Conservation (phyloP, 2,329 filamentous ascomycete species). For the Hypoxylon sp. region DNA sequence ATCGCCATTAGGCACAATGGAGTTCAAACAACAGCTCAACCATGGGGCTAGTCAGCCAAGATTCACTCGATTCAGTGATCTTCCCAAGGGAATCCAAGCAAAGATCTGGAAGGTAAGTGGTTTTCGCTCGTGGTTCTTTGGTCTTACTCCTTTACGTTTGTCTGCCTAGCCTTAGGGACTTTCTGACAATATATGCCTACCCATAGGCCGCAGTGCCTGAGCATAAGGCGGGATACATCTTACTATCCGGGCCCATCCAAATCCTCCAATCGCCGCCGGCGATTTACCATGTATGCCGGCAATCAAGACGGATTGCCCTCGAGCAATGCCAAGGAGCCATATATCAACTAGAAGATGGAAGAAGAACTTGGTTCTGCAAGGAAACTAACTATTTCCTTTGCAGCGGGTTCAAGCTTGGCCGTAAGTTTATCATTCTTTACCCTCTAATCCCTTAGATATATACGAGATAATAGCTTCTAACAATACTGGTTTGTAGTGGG, state of each 20-base stretch:
- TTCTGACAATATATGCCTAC: not conserved
- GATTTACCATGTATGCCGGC: constrained; percentile 5
- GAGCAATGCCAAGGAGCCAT: not conserved
- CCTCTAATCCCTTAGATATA: not conserved
- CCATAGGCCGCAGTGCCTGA: constrained; percentile 6
- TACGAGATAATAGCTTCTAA: constrained; percentile 10
- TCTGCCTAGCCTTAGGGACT: not conserved
- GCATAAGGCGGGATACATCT: not conserved
- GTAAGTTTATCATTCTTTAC: constrained; percentile 16
- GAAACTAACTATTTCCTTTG: constrained; percentile 23
- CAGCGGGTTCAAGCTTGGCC: not conserved
- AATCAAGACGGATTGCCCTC: constrained; percentile 6
- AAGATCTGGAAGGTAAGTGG: constrained; percentile 24
- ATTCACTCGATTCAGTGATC: not conserved
- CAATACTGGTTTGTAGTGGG: constrained; percentile 18
- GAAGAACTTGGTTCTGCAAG: constrained; percentile 18
- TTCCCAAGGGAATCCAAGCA: not conserved
- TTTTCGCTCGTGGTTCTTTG: not conserved
- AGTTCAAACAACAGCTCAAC: not conserved
- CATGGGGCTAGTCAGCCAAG: not conserved
- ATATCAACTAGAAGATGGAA: constrained; percentile 19
- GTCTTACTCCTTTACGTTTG: not conserved
- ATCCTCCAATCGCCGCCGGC: constrained; percentile 14
- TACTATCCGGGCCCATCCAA: not conserved
- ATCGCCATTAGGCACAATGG: not conserved